These are phyloP conservation scores for Euclidium syriacum DNA, from an alignment of 345 rosid genomes.

Conservation along the genomic window DNA sequence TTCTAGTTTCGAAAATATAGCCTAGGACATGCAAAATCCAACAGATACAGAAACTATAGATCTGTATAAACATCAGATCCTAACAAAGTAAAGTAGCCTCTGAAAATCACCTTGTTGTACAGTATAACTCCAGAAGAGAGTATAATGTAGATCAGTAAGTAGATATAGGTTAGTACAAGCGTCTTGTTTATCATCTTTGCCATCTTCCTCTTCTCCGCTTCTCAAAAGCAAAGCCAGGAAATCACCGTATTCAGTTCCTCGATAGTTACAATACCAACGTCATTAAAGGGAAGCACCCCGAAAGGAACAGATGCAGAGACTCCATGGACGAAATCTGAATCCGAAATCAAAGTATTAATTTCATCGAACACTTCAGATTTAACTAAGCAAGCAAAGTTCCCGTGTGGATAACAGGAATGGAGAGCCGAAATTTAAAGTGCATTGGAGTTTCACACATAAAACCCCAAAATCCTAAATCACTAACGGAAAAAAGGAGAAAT, in stretches of 20 bases:
- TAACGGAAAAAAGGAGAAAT: not conserved
- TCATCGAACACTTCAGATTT: not conserved
- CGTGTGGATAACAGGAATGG: not conserved
- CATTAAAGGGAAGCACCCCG: constrained; percentile 7
- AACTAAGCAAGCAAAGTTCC: not conserved
- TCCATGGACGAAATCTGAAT: constrained; percentile 25
- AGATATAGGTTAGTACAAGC: constrained; percentile 72
- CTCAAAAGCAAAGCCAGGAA: constrained; percentile 4
- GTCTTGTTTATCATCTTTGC: constrained; percentile 65
- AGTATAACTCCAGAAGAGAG: constrained; percentile 91
- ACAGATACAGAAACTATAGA: not conserved
- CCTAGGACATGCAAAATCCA: not conserved
- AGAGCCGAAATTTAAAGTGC: not conserved
- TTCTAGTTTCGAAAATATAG: not conserved
- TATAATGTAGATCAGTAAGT: constrained; percentile 71
- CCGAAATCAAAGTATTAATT: not conserved
- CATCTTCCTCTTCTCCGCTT: constrained; percentile 22
- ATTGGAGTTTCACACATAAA: constrained; percentile 1
- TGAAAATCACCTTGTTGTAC: constrained; percentile 76
- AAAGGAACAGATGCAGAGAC: constrained; percentile 17
- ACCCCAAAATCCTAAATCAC: constrained; percentile 10
- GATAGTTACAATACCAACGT: constrained; percentile 15
- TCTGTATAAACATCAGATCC: not conserved
- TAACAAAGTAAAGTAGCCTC: not conserved
- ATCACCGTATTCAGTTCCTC: constrained; percentile 1